Percentiles rank a stretch among this genome's conserved stretches.
These are phyloP conservation scores for Clonostachys solani DNA, from an alignment of 2,329 filamentous ascomycete genomes.

Conservation along the genomic window DNA sequence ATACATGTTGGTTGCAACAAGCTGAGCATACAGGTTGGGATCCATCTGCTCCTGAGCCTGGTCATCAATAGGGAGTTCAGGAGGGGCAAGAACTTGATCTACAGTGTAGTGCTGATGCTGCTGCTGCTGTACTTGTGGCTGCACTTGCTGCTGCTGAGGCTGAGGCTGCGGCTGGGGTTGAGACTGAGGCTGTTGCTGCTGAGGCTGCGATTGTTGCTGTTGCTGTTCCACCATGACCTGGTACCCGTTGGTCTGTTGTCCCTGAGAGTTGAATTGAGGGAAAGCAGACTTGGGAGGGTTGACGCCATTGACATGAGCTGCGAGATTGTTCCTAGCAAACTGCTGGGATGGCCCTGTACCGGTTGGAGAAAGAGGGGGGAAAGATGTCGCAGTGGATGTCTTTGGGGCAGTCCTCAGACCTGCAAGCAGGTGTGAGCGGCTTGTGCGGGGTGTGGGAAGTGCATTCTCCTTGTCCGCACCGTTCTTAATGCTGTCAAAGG, in stretches of 20 bases:
- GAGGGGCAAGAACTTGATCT: slow-evolving; percentile 86
- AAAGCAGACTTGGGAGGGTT: slow-evolving; percentile 51
- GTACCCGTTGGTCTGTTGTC: neutral
- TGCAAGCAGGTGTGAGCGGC: slow-evolving; percentile 89
- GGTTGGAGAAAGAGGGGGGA: slow-evolving; percentile 62
- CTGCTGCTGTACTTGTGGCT: slow-evolving; percentile 2
- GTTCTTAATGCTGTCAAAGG: slow-evolving; percentile 67
- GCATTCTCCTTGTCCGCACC: slow-evolving; percentile 61
- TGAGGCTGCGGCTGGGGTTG: slow-evolving; percentile 16
- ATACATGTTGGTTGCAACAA: slow-evolving; percentile 88
- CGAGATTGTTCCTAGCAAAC: slow-evolving; percentile 31
- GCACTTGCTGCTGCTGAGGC: slow-evolving; percentile 16
- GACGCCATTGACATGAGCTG: neutral
- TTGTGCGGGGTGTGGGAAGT: slow-evolving; percentile 82
- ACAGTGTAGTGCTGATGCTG: slow-evolving; percentile 54
- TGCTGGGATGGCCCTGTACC: slow-evolving; percentile 25
- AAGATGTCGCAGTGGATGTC: slow-evolving; percentile 67
- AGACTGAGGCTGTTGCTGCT: slow-evolving; percentile 17
- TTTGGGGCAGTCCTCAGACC: slow-evolving; percentile 92
- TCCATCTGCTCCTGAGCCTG: slow-evolving; percentile 65
- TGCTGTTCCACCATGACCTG: slow-evolving; percentile 15
- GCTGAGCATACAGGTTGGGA: slow-evolving; percentile 79
- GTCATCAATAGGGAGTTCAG: slow-evolving; percentile 70
- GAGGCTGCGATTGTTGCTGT: slow-evolving; percentile 8
- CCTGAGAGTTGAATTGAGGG: slow-evolving; percentile 33